Percentiles rank a stretch among this genome's conserved stretches.
Conservation (phyloP, 805 yeast species). For the Ogataea zsoltii region DNA sequence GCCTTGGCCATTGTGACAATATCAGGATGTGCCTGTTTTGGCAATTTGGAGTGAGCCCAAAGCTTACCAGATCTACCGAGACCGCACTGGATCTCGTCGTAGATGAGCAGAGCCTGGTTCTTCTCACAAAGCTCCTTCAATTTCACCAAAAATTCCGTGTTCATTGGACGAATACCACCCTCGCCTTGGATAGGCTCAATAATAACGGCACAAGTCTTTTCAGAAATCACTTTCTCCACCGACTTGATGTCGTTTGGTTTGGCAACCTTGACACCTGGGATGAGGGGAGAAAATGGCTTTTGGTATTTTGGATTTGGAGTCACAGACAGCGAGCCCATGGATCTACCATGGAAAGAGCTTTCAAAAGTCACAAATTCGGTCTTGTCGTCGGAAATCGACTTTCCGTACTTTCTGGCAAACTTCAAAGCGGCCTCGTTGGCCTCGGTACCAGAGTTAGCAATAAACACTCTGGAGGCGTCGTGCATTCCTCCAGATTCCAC, state of each 20-base stretch:
- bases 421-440: constrained; percentile 62
- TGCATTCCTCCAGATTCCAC: constrained; percentile 74
- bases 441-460: constrained; percentile 61
- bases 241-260: constrained; percentile 58
- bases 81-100: constrained; percentile 97
- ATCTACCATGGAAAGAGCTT: constrained; percentile 92
- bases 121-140: constrained; percentile 67
- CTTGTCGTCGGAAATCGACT: constrained; percentile 52
- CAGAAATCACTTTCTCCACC: constrained; percentile 55
- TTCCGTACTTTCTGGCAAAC: constrained; percentile 79
- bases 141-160: constrained; percentile 60
- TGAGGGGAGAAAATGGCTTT: constrained; percentile 83
- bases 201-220: constrained; percentile 84
- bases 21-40: constrained; percentile 88
- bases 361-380: constrained; percentile 83
- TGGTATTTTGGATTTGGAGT: constrained; percentile 94
- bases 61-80: constrained; percentile 87
- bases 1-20: constrained; percentile 95
- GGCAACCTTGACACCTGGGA: constrained; percentile 85
- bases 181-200: constrained; percentile 98
- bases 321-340: constrained; percentile 89
- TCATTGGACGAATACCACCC: constrained; percentile 83
- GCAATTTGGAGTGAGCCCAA: constrained; percentile 87
- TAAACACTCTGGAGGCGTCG: constrained; percentile 71
- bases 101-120: constrained; percentile 74